Conservation (phyloP, 108 stramenopile species). For the Pseudonitzschia multiseries region DNA sequence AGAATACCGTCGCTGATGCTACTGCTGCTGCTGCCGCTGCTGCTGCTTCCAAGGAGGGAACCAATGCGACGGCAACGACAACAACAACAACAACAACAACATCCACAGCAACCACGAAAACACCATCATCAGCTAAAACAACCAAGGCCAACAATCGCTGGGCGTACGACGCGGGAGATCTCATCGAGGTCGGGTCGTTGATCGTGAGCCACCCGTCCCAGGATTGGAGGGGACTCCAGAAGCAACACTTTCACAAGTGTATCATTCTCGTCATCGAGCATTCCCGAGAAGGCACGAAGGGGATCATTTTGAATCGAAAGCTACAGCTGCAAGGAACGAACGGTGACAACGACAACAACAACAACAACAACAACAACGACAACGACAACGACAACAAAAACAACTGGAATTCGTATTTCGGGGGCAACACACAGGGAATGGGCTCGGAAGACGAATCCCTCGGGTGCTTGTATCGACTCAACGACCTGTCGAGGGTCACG, state of each 20-base stretch:
- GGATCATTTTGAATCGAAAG: conserved; percentile 70
- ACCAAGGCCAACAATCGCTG: too few species aligned
- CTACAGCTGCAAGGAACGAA: too few species aligned
- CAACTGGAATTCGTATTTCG: conserved; percentile 70
- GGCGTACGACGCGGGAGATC: conserved; percentile 80
- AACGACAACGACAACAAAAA: conserved; percentile 22
- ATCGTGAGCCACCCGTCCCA: conserved; percentile 76
- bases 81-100: too few species aligned
- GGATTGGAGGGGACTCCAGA: conserved; percentile 74
- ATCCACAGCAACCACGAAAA: too few species aligned
- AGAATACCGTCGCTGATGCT: too few species aligned
- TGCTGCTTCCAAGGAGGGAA: neutral
- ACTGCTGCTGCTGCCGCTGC: too few species aligned
- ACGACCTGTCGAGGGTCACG: conserved; percentile 15
- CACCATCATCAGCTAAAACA: too few species aligned
- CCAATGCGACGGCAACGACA: neutral
- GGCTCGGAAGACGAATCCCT: conserved; percentile 53
- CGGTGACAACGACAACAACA: conserved; percentile 24
- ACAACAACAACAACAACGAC: conserved; percentile 21
- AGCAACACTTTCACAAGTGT: conserved; percentile 80
- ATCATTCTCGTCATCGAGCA: conserved; percentile 66
- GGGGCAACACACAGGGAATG: conserved; percentile 67
- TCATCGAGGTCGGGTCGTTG: conserved; percentile 79
- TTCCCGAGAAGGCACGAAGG: conserved; percentile 57
- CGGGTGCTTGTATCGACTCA: conserved; percentile 25